Evolutionary conservation across 371 early-diverging fungal genomes (phyloP).

Genomic region (Zancudomyces culisetae): DNA sequence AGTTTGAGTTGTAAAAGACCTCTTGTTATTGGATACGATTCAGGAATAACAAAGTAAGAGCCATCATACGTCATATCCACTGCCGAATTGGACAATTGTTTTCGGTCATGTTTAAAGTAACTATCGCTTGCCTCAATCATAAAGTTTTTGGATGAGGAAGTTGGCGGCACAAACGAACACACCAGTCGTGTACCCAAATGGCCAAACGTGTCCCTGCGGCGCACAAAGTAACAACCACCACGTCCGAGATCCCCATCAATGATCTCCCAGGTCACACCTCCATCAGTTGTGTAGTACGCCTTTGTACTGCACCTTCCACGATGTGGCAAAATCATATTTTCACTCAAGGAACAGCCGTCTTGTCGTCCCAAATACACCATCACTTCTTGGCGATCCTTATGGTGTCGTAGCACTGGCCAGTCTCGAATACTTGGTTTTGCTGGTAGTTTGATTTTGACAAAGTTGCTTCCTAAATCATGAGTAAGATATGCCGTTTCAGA

Average conservation of each 20-base stretch:
- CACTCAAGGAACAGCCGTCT: constrained; percentile 6
- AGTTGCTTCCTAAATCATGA: constrained; percentile 42
- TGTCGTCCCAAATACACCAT: constrained; percentile 52
- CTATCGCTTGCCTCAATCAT: constrained; percentile 43
- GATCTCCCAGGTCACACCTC: constrained; percentile 47
- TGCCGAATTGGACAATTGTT: neutral
- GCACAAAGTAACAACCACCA: constrained; percentile 20
- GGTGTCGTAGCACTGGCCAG: constrained; percentile 49
- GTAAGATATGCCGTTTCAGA: constrained; percentile 36
- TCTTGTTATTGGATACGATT: neutral
- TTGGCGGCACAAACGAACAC: neutral
- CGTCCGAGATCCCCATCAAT: constrained; percentile 26
- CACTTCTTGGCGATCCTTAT: constrained; percentile 52
- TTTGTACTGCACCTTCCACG: constrained; percentile 36
- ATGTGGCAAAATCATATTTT: constrained; percentile 3
- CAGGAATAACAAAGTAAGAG: constrained; percentile 67
- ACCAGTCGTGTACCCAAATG: neutral
- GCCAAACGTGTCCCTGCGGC: constrained; percentile 5
- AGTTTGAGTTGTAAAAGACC: constrained; percentile 34
- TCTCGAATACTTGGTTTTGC: constrained; percentile 32
- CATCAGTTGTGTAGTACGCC: constrained; percentile 47
- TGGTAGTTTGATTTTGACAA: constrained; percentile 35
- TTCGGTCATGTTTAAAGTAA: neutral
- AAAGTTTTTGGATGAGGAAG: constrained; percentile 33
- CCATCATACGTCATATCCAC: constrained; percentile 25